These are phyloP conservation scores for Suhomyces emberorum DNA, from an alignment of 805 yeast genomes.

Conservation along the genomic window DNA sequence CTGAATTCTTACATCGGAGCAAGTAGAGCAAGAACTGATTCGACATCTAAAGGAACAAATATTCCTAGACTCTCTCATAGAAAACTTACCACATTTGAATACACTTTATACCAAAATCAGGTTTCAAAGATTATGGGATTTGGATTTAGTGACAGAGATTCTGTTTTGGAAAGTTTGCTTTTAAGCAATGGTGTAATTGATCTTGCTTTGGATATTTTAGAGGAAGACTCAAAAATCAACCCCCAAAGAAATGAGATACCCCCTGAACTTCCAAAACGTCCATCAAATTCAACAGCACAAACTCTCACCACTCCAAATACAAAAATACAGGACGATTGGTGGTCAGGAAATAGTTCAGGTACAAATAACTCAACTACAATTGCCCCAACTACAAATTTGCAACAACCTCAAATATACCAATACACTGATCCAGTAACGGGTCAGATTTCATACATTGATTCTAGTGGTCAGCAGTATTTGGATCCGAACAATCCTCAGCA, in stretches of 20 bases:
- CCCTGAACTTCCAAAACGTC: constrained; percentile 47
- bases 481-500: constrained; percentile 47
- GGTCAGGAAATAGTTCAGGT: constrained; percentile 16
- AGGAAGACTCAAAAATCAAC: constrained; percentile 33
- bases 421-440: constrained; percentile 74
- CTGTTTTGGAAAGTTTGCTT: constrained; percentile 60
- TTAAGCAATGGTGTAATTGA: constrained; percentile 58
- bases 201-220: constrained; percentile 56
- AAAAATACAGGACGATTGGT: constrained; percentile 27
- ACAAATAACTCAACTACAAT: constrained; percentile 3
- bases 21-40: constrained; percentile 11
- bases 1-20: constrained; percentile 12
- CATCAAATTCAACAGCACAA: constrained; percentile 13
- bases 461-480: constrained; percentile 61
- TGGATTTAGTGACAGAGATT: constrained; percentile 58
- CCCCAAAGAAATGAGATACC: constrained; percentile 40
- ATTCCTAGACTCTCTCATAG: constrained; percentile 48
- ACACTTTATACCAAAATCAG: constrained; percentile 47
- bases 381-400: background rate
- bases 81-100: constrained; percentile 52
- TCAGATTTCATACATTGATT: constrained; percentile 60
- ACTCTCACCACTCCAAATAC: constrained; percentile 21
- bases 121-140: constrained; percentile 43
- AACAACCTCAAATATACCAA: constrained; percentile 54
- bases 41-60: background rate